Evolutionary conservation across 306 rosid species (phyloP).

Genomic region (Quercus agrifolia): DNA sequence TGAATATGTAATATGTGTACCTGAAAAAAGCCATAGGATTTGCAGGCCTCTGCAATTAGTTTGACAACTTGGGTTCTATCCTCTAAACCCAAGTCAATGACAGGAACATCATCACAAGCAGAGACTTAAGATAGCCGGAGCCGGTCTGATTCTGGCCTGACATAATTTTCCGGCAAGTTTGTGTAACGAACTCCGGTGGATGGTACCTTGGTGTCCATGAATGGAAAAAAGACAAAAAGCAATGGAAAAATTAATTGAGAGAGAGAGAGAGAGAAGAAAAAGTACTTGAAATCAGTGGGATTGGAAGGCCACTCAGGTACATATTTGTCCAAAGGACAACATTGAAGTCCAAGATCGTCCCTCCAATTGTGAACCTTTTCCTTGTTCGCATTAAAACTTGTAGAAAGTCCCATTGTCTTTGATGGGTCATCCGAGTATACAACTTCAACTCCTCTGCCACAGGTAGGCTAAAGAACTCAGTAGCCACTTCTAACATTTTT

Average conservation of each 20-base stretch:
- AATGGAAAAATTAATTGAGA: too few relatives aligned
- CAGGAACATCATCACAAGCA: constrained; percentile 54
- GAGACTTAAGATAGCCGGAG: constrained; percentile 59
- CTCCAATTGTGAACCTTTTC: constrained; percentile 59
- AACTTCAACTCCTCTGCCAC: constrained; percentile 81
- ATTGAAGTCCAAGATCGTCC: constrained; percentile 82
- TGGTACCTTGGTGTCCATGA: constrained; percentile 54
- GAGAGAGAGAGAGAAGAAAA: too few relatives aligned
- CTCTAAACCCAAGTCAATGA: constrained; percentile 51
- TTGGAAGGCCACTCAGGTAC: constrained; percentile 79
- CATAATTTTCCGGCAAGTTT: constrained; percentile 59
- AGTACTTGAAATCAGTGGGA: constrained; percentile 76
- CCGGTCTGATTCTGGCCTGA: constrained; percentile 79
- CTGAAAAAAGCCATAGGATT: constrained; percentile 73
- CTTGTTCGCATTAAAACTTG: too few relatives aligned
- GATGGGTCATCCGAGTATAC: constrained; percentile 76
- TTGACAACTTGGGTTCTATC: constrained; percentile 29
- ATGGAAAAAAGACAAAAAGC: too few relatives aligned
- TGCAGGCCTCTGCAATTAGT: constrained; percentile 67
- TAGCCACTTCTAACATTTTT: constrained; percentile 47
- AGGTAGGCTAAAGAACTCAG: constrained; percentile 58
- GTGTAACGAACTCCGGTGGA: constrained; percentile 49
- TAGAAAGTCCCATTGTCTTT: constrained; percentile 67
- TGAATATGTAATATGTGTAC: constrained; percentile 17
- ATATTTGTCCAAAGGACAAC: constrained; percentile 66